Evolutionary conservation across 352 stramenopile genomes (phyloP).

Genomic region (Heterotrichella gracilis): DNA sequence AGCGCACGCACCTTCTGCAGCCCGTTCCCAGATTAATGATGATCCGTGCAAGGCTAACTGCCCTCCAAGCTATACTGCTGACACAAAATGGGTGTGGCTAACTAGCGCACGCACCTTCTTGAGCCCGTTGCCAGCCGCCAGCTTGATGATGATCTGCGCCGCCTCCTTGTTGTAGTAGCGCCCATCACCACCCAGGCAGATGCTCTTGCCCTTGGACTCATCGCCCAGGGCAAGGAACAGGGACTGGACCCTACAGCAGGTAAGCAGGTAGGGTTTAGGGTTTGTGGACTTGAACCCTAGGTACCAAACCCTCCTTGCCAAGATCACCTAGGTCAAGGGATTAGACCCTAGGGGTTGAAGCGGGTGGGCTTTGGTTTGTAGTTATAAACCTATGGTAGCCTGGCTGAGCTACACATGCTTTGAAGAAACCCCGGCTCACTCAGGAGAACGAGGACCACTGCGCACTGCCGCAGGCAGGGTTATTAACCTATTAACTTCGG

Average conservation of each 20-base stretch:
- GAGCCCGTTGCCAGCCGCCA: neutral
- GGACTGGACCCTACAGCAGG: conserved; percentile 59
- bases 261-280: no score
- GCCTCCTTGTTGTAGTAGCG: conserved; percentile 37
- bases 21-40: conserved; percentile 26
- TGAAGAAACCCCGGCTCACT: no score
- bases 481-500: no score
- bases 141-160: neutral
- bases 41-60: conserved; percentile 69
- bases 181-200: conserved; percentile 77
- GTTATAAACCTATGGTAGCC: no score
- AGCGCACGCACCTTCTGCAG: neutral
- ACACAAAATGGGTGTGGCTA: conserved; percentile 82
- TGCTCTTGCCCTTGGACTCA: conserved; percentile 58
- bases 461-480: no score
- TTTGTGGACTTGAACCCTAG: no score
- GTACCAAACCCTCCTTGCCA: no score
- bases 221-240: conserved; percentile 74
- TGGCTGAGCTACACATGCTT: no score
- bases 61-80: conserved; percentile 72
- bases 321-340: no score
- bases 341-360: no score
- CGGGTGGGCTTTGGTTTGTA: no score
- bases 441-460: no score
- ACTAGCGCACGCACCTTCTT: conserved; percentile 44